Percentiles rank a stretch among this genome's conserved stretches.
Evolutionary conservation across 2,329 filamentous ascomycete species (phyloP).

Genomic region (Microascus cirrosus): DNA sequence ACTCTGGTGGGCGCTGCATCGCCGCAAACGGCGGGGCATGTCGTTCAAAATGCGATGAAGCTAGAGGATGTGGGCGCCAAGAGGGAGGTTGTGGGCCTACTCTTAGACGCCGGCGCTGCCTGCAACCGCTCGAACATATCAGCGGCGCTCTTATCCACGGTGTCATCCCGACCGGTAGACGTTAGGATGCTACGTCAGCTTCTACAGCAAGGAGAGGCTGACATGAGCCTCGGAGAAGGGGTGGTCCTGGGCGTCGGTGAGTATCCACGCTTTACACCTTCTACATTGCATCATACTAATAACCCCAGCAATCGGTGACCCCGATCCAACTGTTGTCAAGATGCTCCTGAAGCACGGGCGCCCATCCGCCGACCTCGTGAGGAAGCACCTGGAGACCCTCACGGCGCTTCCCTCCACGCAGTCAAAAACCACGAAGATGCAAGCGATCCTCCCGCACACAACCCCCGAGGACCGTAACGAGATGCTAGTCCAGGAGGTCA

Average conservation of each 20-base stretch:
- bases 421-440: slow-evolving; percentile 37
- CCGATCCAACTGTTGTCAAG: slow-evolving; percentile 36
- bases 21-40: slow-evolving; percentile 33
- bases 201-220: slow-evolving; percentile 37
- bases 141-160: slow-evolving; percentile 25
- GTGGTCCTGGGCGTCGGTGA: slow-evolving; percentile 26
- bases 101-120: slow-evolving; percentile 33
- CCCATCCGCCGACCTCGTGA: slow-evolving; percentile 30
- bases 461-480: slow-evolving; percentile 29
- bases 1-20: slow-evolving; percentile 33
- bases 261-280: not conserved
- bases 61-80: slow-evolving; percentile 28
- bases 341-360: slow-evolving; percentile 33
- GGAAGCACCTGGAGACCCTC: slow-evolving; percentile 28
- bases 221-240: slow-evolving; percentile 38
- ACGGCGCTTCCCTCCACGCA: slow-evolving; percentile 29
- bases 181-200: slow-evolving; percentile 35
- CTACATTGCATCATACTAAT: slow-evolving; percentile 7
- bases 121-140: slow-evolving; percentile 27
- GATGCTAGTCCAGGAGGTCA: slow-evolving; percentile 39
- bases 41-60: slow-evolving; percentile 35
- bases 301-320: slow-evolving; percentile 24
- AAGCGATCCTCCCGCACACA: slow-evolving; percentile 30
- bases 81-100: slow-evolving; percentile 32
- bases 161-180: slow-evolving; percentile 36